Conservation (phyloP, 1,284 basidiomycete species). For the Rhodotorula sp. region DNA sequence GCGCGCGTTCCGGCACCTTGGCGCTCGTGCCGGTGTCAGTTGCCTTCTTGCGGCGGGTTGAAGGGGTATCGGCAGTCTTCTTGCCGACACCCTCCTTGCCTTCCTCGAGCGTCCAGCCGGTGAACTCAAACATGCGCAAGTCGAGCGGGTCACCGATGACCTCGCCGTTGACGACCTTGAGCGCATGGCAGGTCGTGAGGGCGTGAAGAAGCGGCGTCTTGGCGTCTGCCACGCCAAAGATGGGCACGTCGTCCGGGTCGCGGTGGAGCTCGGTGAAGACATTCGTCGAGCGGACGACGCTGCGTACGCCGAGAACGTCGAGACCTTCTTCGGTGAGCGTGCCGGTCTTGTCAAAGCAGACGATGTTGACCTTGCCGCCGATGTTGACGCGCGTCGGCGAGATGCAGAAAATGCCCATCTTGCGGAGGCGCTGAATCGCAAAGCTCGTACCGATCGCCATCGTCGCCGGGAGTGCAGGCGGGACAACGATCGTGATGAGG, state of each 20-base stretch:
- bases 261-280: constrained; percentile 89
- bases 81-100: constrained; percentile 53
- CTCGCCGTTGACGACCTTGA: constrained; percentile 87
- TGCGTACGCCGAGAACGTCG: constrained; percentile 89
- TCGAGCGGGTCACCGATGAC: constrained; percentile 94
- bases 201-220: constrained; percentile 87
- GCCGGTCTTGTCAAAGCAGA: constrained; percentile 99
- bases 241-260: constrained; percentile 80
- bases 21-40: constrained; percentile 51
- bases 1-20: constrained; percentile 64
- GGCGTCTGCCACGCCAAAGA: constrained; percentile 57
- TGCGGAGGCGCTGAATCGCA: constrained; percentile 84
- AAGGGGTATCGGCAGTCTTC: constrained; percentile 3
- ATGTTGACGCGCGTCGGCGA: constrained; percentile 95
- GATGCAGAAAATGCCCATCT: constrained; percentile 90
- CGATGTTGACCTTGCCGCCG: constrained; percentile 94
- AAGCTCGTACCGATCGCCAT: constrained; percentile 97
- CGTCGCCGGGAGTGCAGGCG: constrained; percentile 94
- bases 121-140: constrained; percentile 85
- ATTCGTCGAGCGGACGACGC: constrained; percentile 65
- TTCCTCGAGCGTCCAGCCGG: constrained; percentile 94
- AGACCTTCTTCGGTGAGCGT: constrained; percentile 97
- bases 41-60: constrained; percentile 27
- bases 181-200: constrained; percentile 90
- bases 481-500: constrained; percentile 96